Evolutionary conservation across 2,329 filamentous ascomycete species (phyloP), one percentile per base, ranked within the genome.

Genomic region (Paramyrothecium roridum): DNA sequence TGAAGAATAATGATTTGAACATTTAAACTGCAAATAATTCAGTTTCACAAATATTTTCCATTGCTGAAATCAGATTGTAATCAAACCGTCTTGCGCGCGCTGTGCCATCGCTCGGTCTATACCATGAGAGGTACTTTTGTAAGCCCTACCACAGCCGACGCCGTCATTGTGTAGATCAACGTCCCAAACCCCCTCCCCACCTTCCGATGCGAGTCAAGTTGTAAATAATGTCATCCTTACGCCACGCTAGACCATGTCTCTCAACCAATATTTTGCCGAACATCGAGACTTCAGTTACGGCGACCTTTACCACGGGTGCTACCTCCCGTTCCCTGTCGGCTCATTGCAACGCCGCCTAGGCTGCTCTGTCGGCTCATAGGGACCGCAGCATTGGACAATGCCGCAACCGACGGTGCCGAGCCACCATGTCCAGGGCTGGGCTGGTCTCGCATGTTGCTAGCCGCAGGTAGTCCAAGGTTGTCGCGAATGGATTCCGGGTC

Each of bases 291-390:
- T 46, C 56, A 72, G 52, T 65, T 68, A 63, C 73, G 73, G 52
- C 74, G 70, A 52, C 72, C 67, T 64, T 76, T 77, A 50, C 80
- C 80, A 52, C 80, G 74, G 21, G 76, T 76, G 58, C 79, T 82
- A 48, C 76, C 74, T 22, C 74, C 71, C 51, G 76, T 80, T 30
- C 78, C 79, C 63, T 81, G 78, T 21, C 82, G 74, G 59, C 80
- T 84, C 81, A 84, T 84, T 13, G 80, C 73, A 33, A 78, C 77
- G 46, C 81, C 82, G 22, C 80, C 80, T 3, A 79, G 71, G 53
- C 80, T 83, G 68, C 78, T 83, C 65, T 81, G 80, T 40, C 80
- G 77, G 62, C 80, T 83, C 79, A 83, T 83, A 1, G 81, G 76
- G 16, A 73, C 72, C 0, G 74, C 76, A 0, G 71, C 71, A 23